A percentile compares a stretch with the other conserved stretches of the same genome.
phyloP scores from a whole-genome alignment of 1,284 basidiomycete species.

The Inonotus obliquus region DNA sequence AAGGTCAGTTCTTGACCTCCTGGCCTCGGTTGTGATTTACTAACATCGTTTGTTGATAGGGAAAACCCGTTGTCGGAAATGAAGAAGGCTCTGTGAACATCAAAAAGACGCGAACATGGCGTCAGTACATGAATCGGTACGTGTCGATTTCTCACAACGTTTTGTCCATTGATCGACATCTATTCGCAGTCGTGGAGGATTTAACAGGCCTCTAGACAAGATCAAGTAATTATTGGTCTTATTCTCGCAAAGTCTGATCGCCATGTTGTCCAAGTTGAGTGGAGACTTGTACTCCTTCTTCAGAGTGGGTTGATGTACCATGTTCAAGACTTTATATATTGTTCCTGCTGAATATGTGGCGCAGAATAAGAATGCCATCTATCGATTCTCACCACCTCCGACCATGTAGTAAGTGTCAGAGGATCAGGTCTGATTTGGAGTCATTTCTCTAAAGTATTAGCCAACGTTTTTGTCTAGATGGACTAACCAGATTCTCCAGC shows the following conservation, averaged over 20 bases:
- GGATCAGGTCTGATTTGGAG: too few species aligned
- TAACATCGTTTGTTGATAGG: conserved; percentile 39
- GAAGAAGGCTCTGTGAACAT: conserved; percentile 72
- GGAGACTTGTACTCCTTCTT: neutral
- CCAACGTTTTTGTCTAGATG: too few species aligned
- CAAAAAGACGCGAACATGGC: conserved; percentile 91
- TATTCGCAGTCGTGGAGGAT: conserved; percentile 71
- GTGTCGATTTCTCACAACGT: neutral
- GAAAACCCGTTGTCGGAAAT: conserved; percentile 76
- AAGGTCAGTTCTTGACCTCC: conserved; percentile 51
- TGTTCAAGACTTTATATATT: too few species aligned
- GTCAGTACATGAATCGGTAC: conserved; percentile 93
- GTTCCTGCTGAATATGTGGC: too few species aligned
- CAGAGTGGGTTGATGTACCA: neutral
- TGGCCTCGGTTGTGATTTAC: neutral
- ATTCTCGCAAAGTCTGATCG: neutral
- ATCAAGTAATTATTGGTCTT: conserved; percentile 45
- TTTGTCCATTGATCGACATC: conserved; percentile 14
- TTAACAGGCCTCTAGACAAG: conserved; percentile 81
- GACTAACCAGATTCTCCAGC: too few species aligned
- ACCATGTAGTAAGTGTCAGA: too few species aligned
- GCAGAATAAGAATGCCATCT: too few species aligned
- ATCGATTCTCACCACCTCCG: too few species aligned
- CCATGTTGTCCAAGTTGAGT: neutral
- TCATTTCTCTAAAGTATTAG: too few species aligned